phyloP scores from a whole-genome alignment of 345 rosid species.

The Salix brachista region DNA sequence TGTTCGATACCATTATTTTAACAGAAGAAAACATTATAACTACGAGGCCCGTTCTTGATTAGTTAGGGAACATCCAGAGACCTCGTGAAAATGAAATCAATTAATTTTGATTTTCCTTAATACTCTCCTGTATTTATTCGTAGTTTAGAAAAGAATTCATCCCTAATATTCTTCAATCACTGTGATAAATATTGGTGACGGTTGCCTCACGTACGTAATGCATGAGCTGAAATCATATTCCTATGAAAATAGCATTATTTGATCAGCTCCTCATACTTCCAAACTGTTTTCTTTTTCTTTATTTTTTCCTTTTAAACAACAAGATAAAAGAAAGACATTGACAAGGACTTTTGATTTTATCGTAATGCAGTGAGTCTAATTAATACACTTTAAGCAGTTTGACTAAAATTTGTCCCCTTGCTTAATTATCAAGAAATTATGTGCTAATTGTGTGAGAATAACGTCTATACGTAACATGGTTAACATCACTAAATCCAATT shows the following conservation, averaged over 20 bases:
- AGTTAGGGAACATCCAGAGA: slow-evolving; percentile 43
- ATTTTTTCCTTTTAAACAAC: background rate
- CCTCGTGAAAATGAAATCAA: slow-evolving; percentile 51
- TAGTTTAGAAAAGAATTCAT: slow-evolving; percentile 27
- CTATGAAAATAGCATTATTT: background rate
- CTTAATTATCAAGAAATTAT: slow-evolving; percentile 36
- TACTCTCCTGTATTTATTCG: slow-evolving; percentile 30
- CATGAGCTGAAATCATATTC: slow-evolving; percentile 10
- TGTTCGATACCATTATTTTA: background rate
- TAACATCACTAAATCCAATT: slow-evolving; percentile 30
- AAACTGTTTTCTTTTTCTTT: too few relatives aligned
- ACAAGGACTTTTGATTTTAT: slow-evolving; percentile 23
- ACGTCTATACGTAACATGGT: slow-evolving; percentile 39
- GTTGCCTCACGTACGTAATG: slow-evolving; percentile 33
- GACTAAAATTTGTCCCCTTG: slow-evolving; percentile 25
- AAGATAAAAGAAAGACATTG: background rate
- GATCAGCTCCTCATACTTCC: background rate
- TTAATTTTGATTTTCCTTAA: slow-evolving; percentile 40
- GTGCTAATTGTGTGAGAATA: slow-evolving; percentile 16
- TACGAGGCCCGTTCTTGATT: slow-evolving; percentile 32
- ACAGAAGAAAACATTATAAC: slow-evolving; percentile 29
- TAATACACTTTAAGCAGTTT: slow-evolving; percentile 29
- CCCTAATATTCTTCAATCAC: slow-evolving; percentile 1
- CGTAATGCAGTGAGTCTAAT: slow-evolving; percentile 10
- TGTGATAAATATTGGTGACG: slow-evolving; percentile 31